Evolutionary conservation across 225 moss, liverwort and hornwort species (phyloP).

Genomic region (Ulota crispa): DNA sequence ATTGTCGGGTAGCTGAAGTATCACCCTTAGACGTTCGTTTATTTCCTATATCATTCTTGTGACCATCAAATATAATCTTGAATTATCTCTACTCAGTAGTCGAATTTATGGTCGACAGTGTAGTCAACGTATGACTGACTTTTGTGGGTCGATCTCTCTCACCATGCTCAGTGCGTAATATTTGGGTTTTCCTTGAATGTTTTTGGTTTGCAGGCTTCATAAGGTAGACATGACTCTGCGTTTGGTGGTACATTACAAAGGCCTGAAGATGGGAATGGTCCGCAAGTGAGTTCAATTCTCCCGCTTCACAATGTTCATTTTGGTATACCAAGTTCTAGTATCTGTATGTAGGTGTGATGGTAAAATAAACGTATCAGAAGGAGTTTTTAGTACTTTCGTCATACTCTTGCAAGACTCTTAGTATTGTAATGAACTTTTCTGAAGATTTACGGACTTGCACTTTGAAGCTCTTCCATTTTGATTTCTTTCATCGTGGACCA

Average conservation of each 20-base stretch:
- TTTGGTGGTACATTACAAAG: slow-evolving; percentile 94
- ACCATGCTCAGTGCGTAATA: not conserved
- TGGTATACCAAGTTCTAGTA: not conserved
- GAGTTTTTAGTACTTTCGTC: not conserved
- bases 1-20: slow-evolving; percentile 21
- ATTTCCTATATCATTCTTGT: not conserved
- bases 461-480: not conserved
- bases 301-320: not conserved
- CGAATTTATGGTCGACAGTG: not conserved
- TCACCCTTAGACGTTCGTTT: not conserved
- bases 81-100: not conserved
- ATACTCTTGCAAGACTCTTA: not conserved
- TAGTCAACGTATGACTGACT: not conserved
- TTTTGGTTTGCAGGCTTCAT: slow-evolving; percentile 59
- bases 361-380: not conserved
- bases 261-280: slow-evolving; percentile 90
- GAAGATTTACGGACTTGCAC: not conserved
- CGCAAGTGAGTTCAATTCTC: slow-evolving; percentile 65
- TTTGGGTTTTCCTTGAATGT: not conserved
- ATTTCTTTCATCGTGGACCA: not conserved
- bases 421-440: not conserved
- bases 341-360: not conserved
- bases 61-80: not conserved
- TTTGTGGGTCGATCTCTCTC: not conserved
- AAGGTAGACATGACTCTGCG: slow-evolving; percentile 98